Evolutionary conservation across 2,329 filamentous ascomycete genomes (phyloP).

Genomic region (Hypoxylon sp.): DNA sequence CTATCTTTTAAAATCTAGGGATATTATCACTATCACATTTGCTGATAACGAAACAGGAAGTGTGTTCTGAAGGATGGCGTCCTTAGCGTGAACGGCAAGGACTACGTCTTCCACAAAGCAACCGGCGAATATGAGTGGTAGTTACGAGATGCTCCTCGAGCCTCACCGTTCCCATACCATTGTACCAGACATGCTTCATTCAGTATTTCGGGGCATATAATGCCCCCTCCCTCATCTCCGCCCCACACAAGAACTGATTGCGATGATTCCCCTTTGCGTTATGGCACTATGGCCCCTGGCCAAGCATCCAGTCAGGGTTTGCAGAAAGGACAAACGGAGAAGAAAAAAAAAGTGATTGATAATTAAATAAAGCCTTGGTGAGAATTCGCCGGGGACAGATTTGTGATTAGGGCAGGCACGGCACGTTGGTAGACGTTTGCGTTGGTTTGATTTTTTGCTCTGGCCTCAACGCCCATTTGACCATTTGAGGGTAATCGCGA

Average conservation of each 20-base stretch:
- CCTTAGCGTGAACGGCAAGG: conserved; percentile 91
- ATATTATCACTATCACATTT: background rate
- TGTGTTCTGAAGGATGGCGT: conserved; percentile 98
- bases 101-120: conserved; percentile 98
- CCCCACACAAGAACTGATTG: background rate
- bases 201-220: conserved; percentile 13
- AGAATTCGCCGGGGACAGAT: conserved; percentile 1
- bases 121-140: conserved; percentile 99
- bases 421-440: conserved; percentile 18
- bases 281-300: background rate
- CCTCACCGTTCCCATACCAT: conserved; percentile 3
- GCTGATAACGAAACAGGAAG: conserved; percentile 74
- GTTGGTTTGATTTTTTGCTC: conserved; percentile 17
- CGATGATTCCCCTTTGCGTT: conserved; percentile 13
- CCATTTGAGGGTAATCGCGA: background rate
- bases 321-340: background rate
- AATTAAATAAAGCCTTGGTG: conserved; percentile 15
- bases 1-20: background rate
- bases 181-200: conserved; percentile 27
- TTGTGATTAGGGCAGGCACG: conserved; percentile 15
- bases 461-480: conserved; percentile 8
- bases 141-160: conserved; percentile 34
- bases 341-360: conserved; percentile 3
- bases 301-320: conserved; percentile 1
- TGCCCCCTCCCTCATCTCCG: background rate